Evolutionary conservation across 148 eudicot genomes (phyloP).

Genomic region (Rhododendron henanense): DNA sequence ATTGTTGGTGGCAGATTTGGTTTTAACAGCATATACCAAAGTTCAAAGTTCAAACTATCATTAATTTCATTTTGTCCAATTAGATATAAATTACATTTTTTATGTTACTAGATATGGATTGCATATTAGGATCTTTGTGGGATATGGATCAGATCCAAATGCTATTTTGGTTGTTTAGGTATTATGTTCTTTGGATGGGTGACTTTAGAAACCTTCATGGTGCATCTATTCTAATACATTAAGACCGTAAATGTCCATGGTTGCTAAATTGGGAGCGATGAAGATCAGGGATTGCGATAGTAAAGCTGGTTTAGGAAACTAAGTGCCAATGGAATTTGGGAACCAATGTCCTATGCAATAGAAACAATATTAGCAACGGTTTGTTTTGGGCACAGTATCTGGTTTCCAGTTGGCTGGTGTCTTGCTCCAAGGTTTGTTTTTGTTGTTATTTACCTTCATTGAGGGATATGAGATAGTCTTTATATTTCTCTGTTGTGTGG

Average conservation of each 20-base stretch:
- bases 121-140: conserved; percentile 73
- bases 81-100: conserved; percentile 1
- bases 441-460: background rate
- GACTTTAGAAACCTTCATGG: conserved; percentile 49
- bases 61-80: too few relatives aligned
- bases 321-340: conserved; percentile 48
- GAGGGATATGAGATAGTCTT: background rate
- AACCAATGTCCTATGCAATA: conserved; percentile 26
- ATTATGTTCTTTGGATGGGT: conserved; percentile 23
- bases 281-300: conserved; percentile 68
- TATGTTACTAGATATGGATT: conserved; percentile 68
- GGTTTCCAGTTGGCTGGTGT: conserved; percentile 14
- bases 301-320: conserved; percentile 72
- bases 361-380: conserved; percentile 19
- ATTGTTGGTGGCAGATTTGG: too few relatives aligned
- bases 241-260: conserved; percentile 61
- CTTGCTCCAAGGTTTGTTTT: conserved; percentile 20
- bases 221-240: conserved; percentile 43
- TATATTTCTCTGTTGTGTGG: background rate
- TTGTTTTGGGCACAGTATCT: conserved; percentile 29
- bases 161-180: conserved; percentile 39
- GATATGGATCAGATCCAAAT: conserved; percentile 46
- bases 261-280: conserved; percentile 67
- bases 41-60: conserved; percentile 7
- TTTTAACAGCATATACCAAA: too few relatives aligned